These are phyloP conservation scores for Piloderma croceum DNA, from an alignment of 768 basidiomycete genomes.

Conservation along the genomic window DNA sequence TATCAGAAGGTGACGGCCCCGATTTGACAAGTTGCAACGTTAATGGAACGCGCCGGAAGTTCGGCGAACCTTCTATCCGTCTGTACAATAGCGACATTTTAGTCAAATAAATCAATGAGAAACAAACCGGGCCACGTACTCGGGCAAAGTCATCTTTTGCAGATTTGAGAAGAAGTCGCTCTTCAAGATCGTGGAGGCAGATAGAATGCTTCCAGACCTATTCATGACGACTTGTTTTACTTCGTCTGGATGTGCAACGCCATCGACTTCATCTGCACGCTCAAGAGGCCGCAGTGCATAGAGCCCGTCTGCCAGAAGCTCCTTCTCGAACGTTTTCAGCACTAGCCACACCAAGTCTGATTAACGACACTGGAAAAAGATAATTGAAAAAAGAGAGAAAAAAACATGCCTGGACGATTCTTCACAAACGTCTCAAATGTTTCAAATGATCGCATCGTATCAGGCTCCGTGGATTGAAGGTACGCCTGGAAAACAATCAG, in stretches of 20 bases:
- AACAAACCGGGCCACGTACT: constrained; percentile 45
- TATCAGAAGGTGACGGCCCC: constrained; percentile 24
- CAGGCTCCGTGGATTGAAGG: constrained; percentile 72
- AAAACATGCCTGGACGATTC: constrained; percentile 65
- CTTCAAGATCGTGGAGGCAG: constrained; percentile 90
- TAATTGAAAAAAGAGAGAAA: neutral
- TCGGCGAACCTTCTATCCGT: constrained; percentile 90
- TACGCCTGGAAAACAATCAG: constrained; percentile 89
- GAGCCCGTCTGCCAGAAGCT: constrained; percentile 72
- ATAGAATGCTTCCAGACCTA: constrained; percentile 80
- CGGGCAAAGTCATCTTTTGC: constrained; percentile 94
- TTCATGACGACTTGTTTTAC: constrained; percentile 81
- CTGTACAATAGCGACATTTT: constrained; percentile 26
- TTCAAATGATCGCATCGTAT: constrained; percentile 70
- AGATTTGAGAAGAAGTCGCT: constrained; percentile 90
- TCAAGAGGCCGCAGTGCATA: constrained; percentile 80
- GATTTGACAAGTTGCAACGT: constrained; percentile 33
- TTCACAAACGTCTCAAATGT: constrained; percentile 80
- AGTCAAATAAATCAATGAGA: constrained; percentile 5
- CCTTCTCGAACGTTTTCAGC: constrained; percentile 92
- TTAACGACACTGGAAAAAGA: neutral
- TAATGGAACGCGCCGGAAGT: constrained; percentile 81
- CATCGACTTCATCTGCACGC: constrained; percentile 58
- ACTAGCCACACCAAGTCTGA: constrained; percentile 39
- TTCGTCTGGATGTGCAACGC: constrained; percentile 84